Evolutionary conservation across 2,329 filamentous ascomycete species (phyloP).

Genomic region (Fusarium multiceps): DNA sequence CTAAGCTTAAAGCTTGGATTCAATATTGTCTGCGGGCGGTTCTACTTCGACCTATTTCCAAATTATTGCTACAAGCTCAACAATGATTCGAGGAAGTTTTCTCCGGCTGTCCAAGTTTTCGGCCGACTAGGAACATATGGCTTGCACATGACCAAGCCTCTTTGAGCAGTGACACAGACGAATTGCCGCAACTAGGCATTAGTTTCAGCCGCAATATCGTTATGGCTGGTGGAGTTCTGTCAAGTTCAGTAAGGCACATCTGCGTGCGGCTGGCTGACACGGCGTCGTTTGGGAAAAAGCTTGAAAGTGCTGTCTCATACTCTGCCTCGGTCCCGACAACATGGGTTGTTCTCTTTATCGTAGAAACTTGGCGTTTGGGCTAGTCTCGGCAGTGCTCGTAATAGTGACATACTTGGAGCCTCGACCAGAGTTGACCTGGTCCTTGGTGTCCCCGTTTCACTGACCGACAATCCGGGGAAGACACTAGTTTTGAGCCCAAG

Average conservation of each 20-base stretch:
- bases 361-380: conserved; percentile 12
- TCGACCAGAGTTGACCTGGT: background rate
- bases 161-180: conserved; percentile 18
- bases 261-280: conserved; percentile 35
- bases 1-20: background rate
- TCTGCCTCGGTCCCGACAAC: conserved; percentile 22
- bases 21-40: background rate
- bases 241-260: conserved; percentile 22
- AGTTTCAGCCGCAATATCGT: conserved; percentile 20
- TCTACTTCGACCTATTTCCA: background rate
- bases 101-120: background rate
- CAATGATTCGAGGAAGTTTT: conserved; percentile 13
- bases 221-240: background rate
- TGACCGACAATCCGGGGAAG: conserved; percentile 3
- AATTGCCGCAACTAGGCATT: conserved; percentile 12
- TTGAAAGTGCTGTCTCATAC: background rate
- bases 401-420: background rate
- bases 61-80: background rate
- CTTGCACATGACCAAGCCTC: conserved; percentile 32
- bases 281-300: conserved; percentile 7
- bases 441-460: background rate
- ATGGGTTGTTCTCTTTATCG: conserved; percentile 8
- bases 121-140: conserved; percentile 2
- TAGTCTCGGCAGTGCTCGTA: conserved; percentile 12
- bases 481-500: conserved; percentile 5